phyloP scores from a whole-genome alignment of 2,329 filamentous ascomycete genomes.

The Xylogone sp. region DNA sequence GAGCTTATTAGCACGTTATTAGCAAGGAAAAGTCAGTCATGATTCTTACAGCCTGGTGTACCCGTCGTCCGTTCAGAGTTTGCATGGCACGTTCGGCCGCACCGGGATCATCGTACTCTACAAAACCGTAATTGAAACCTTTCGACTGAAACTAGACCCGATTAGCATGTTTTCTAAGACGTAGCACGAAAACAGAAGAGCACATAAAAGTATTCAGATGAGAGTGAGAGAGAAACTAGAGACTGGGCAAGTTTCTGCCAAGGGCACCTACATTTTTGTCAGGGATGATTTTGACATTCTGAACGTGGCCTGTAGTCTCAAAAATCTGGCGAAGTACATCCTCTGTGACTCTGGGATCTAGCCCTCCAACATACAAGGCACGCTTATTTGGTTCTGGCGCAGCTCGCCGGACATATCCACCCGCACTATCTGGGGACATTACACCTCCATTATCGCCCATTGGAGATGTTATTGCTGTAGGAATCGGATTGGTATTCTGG shows the following conservation, averaged over 20 bases:
- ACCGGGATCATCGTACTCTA: slow-evolving; percentile 97
- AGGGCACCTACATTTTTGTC: slow-evolving; percentile 89
- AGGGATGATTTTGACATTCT: slow-evolving; percentile 98
- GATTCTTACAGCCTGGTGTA: slow-evolving; percentile 82
- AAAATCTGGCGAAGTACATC: slow-evolving; percentile 97
- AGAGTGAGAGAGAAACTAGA: too few species aligned
- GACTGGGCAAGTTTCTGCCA: too few species aligned
- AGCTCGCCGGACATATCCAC: slow-evolving; percentile 79
- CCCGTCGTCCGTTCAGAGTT: slow-evolving; percentile 89
- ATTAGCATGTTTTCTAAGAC: slow-evolving; percentile 20
- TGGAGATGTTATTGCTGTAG: slow-evolving; percentile 86
- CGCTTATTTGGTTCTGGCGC: slow-evolving; percentile 98
- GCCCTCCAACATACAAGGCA: slow-evolving; percentile 89
- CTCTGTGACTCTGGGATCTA: slow-evolving; percentile 93
- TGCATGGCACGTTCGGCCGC: slow-evolving; percentile 96
- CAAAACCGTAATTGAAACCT: slow-evolving; percentile 98
- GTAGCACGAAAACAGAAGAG: not conserved
- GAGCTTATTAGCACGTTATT: not conserved
- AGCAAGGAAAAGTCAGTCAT: not conserved
- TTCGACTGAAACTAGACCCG: slow-evolving; percentile 63
- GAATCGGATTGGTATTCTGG: slow-evolving; percentile 93
- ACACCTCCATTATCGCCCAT: slow-evolving; percentile 65
- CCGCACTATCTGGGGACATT: slow-evolving; percentile 81
- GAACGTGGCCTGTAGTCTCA: slow-evolving; percentile 95
- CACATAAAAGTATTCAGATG: too few species aligned